These are phyloP conservation scores for Verticillium isaacii DNA, from an alignment of 2,329 filamentous ascomycete species.

Conservation along the genomic window DNA sequence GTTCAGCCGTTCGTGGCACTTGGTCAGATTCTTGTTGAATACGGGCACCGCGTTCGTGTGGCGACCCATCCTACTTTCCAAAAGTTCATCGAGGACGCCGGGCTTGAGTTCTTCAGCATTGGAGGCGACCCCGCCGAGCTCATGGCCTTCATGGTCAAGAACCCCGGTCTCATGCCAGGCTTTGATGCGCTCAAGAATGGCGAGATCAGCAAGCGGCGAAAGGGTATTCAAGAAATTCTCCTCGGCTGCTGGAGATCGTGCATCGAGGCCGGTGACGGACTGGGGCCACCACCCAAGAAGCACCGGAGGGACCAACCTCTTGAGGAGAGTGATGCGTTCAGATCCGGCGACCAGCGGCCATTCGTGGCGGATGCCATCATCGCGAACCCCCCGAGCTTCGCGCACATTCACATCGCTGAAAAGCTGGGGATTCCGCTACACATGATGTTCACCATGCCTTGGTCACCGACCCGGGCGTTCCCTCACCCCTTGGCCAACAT, in stretches of 20 bases:
- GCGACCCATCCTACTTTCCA: constrained; percentile 69
- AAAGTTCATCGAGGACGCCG: constrained; percentile 63
- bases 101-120: constrained; percentile 70
- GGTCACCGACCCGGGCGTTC: constrained; percentile 80
- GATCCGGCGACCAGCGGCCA: constrained; percentile 46
- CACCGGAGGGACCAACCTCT: constrained; percentile 43
- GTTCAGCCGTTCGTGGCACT: constrained; percentile 73
- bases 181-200: constrained; percentile 72
- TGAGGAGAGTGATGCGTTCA: constrained; percentile 36
- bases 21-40: constrained; percentile 59
- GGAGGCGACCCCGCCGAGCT: constrained; percentile 71
- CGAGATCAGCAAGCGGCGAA: constrained; percentile 69
- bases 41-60: constrained; percentile 67
- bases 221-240: constrained; percentile 74
- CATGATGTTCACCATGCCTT: constrained; percentile 96
- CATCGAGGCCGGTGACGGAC: constrained; percentile 70
- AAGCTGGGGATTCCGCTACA: constrained; percentile 71
- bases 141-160: constrained; percentile 91
- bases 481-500: constrained; percentile 85
- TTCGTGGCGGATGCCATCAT: constrained; percentile 84
- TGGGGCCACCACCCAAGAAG: constrained; percentile 41
- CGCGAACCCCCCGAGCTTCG: constrained; percentile 74
- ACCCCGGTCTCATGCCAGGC: constrained; percentile 79
- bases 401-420: constrained; percentile 70
- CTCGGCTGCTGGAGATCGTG: constrained; percentile 84